These are phyloP conservation scores for Phanerodontia chrysosporium DNA, from an alignment of 768 basidiomycete genomes.

Conservation along the genomic window DNA sequence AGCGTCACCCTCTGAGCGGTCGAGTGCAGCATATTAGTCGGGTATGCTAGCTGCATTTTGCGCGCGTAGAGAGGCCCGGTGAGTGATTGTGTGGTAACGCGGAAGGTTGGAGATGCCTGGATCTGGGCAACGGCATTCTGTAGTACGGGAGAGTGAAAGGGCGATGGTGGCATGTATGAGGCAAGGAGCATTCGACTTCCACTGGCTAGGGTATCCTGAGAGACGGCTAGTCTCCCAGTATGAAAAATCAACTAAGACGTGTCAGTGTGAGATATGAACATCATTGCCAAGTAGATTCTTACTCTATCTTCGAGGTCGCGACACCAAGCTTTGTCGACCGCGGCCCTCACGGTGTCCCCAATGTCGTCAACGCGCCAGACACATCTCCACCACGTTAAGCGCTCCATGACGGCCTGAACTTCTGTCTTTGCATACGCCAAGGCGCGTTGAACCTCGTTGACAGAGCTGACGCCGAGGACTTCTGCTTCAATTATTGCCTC, in stretches of 20 bases:
- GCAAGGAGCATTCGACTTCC: slow-evolving; percentile 38
- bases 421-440: slow-evolving; percentile 26
- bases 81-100: slow-evolving; percentile 42
- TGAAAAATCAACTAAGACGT: slow-evolving; percentile 57
- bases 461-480: slow-evolving; percentile 18
- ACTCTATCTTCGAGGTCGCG: slow-evolving; percentile 28
- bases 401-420: slow-evolving; percentile 28
- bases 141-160: slow-evolving; percentile 51
- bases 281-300: too few species aligned
- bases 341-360: slow-evolving; percentile 28
- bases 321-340: slow-evolving; percentile 34
- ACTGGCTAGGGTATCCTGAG: slow-evolving; percentile 41
- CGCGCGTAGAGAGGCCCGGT: slow-evolving; percentile 48
- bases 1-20: slow-evolving; percentile 56
- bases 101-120: slow-evolving; percentile 39
- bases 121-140: slow-evolving; percentile 56
- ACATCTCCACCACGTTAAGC: slow-evolving; percentile 35
- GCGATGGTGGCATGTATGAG: slow-evolving; percentile 32
- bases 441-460: slow-evolving; percentile 21
- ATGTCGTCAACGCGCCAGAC: slow-evolving; percentile 40
- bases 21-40: slow-evolving; percentile 58
- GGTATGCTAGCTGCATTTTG: slow-evolving; percentile 49
- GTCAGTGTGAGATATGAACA: background rate
- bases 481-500: slow-evolving; percentile 17
- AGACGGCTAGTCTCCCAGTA: slow-evolving; percentile 50